Base-by-base conservation (phyloP, 2,329 filamentous ascomycete genomes). In the Colletotrichum destructivum region DNA sequence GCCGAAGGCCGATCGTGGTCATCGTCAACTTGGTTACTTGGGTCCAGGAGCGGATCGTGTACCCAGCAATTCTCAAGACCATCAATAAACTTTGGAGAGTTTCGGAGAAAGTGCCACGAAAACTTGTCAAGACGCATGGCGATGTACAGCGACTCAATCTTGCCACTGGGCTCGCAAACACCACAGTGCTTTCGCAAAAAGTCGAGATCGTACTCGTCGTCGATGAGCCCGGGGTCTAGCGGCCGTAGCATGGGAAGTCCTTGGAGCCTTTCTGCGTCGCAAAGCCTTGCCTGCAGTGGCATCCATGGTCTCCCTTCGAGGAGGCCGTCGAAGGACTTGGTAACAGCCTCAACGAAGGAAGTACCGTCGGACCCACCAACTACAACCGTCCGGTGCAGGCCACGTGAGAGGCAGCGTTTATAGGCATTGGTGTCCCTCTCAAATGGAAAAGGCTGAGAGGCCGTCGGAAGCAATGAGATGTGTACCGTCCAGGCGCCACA, bases 361-460 rank as follows among this genome's bases (percentile, higher is more conserved):
- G 82, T 78, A 54, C 85, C 84, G 69, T 86, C 84, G 3, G 82
- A 82, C 21, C 87, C 88, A 54, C 83, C 82, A 15, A 91, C 83
- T 11, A 85, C 87, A 21, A 90, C 82, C 79, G 89, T 87, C 70
- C 86, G 87, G 75, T 90, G 89, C 55, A 90, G 83, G 3, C 89
- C 89, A 18, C 89, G 86, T 16, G 89, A 91, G 5, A 90, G 82
- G 55, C 88, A 90, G 54, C 89, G 84, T 76, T 90, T 90, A 78
- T 91, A 91, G 4, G 88, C 88, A 51, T 84, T 87, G 16, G 88
- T 90, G 74, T 90, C 88, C 76, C 89, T 88, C 78, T 90, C 89
- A 76, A 90, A 91, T 0, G 89, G 89, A 74, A 90, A 89, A 5
- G 88, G 86, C 67, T 88, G 85, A 44, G 84, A 84, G 15, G 82